phyloP scores from a whole-genome alignment of 1,284 basidiomycete species.

The Malassezia arunalokei region DNA sequence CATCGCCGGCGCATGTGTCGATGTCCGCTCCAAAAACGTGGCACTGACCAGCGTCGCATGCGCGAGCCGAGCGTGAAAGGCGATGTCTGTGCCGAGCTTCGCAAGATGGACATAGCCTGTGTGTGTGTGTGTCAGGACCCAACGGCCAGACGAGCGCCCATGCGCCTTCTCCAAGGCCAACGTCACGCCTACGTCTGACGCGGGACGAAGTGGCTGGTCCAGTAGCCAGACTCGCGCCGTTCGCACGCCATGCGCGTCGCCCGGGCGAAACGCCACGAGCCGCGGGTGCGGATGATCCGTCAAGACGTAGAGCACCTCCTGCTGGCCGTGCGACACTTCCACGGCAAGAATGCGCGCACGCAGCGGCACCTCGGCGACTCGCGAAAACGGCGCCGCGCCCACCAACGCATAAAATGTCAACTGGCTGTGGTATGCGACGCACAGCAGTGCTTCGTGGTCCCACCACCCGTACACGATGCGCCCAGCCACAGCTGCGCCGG shows the following conservation, averaged over 20 bases:
- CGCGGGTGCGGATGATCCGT: slow-evolving; percentile 13
- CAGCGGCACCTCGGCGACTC: slow-evolving; percentile 3
- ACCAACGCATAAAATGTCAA: slow-evolving; percentile 3
- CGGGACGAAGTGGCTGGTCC: neutral
- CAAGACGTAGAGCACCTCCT: slow-evolving; percentile 1
- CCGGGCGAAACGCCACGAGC: neutral
- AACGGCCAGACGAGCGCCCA: neutral
- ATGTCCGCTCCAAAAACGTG: slow-evolving; percentile 19
- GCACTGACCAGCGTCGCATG: slow-evolving; percentile 30
- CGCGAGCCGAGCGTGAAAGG: slow-evolving; percentile 20
- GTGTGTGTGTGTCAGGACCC: slow-evolving; percentile 1
- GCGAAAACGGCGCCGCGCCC: neutral
- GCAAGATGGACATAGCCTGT: slow-evolving; percentile 4
- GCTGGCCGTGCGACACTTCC: neutral
- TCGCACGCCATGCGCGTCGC: neutral
- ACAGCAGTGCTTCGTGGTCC: neutral
- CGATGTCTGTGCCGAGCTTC: neutral
- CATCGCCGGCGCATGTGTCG: slow-evolving; percentile 2
- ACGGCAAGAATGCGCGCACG: slow-evolving; percentile 8
- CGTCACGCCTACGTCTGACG: slow-evolving; percentile 9
- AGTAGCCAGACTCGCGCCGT: neutral
- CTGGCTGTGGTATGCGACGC: slow-evolving; percentile 4
- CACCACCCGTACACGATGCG: slow-evolving; percentile 7
- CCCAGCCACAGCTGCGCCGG: slow-evolving; percentile 1
- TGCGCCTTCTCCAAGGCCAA: neutral